phyloP scores from a whole-genome alignment of 208 protist species.

The Acanthamoeba castellanii region DNA sequence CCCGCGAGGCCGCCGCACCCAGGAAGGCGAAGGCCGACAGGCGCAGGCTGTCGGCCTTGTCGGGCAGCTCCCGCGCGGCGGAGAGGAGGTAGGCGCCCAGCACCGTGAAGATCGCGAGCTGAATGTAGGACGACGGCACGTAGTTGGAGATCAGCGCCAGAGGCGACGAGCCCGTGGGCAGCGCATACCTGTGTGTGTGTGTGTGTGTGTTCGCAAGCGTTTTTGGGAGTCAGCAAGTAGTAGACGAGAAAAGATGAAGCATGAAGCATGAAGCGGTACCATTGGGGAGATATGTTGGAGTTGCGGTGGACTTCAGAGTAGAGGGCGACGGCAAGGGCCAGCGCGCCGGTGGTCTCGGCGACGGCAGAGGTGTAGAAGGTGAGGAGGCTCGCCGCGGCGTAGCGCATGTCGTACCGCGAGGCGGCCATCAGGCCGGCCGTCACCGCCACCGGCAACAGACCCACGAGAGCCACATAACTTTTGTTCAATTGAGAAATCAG shows the following conservation, averaged over 20 bases:
- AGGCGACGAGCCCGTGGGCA: constrained; percentile 36
- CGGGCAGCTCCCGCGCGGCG: background rate
- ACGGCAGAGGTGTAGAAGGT: constrained; percentile 29
- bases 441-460: background rate
- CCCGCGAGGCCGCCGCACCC: background rate
- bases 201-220: background rate
- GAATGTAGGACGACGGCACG: constrained; percentile 48
- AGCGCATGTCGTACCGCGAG: constrained; percentile 24
- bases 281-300: constrained; percentile 1
- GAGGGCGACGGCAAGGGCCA: constrained; percentile 9
- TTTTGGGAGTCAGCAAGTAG: background rate
- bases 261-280: background rate
- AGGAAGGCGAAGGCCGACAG: constrained; percentile 29
- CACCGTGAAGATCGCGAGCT: background rate
- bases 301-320: constrained; percentile 27
- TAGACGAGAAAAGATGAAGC: background rate
- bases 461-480: constrained; percentile 9
- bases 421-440: constrained; percentile 5
- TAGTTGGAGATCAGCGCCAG: constrained; percentile 15
- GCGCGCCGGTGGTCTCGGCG: constrained; percentile 15
- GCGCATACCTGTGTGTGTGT: background rate
- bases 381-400: background rate
- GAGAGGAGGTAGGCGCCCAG: constrained; percentile 10
- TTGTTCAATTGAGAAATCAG: background rate
- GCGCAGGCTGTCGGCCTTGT: background rate